A percentile compares a stretch with the other conserved stretches of the same genome.
Evolutionary conservation across 192 early-diverging fungal species (phyloP).

Genomic region (Obelidium mucronatum): DNA sequence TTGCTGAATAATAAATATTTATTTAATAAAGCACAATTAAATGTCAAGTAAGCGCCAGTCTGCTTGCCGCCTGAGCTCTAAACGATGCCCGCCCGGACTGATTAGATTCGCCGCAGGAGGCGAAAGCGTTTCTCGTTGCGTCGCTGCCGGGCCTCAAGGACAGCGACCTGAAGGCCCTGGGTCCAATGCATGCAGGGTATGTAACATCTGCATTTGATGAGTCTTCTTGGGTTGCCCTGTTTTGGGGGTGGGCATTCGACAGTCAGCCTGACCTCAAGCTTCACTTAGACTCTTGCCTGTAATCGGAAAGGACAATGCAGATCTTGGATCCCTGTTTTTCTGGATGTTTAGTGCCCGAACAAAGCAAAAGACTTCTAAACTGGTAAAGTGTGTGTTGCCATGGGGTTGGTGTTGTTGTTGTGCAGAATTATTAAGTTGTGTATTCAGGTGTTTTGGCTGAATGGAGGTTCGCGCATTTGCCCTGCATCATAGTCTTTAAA

Average conservation of each 20-base stretch:
- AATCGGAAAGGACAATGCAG: slow-evolving; percentile 11
- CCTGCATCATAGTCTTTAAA: not conserved
- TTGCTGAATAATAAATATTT: no score
- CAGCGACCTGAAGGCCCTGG: slow-evolving; percentile 26
- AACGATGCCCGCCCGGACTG: no score
- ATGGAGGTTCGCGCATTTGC: slow-evolving; percentile 73
- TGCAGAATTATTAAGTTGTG: not conserved
- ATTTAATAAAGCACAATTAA: no score
- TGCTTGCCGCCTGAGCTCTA: no score
- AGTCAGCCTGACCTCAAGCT: not conserved
- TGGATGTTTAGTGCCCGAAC: slow-evolving; percentile 44
- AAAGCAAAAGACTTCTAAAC: slow-evolving; percentile 16
- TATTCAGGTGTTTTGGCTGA: slow-evolving; percentile 63
- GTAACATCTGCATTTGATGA: not conserved
- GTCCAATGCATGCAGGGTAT: slow-evolving; percentile 55
- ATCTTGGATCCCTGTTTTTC: slow-evolving; percentile 47
- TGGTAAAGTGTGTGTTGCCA: not conserved
- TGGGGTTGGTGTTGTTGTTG: not conserved
- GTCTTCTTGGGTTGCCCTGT: no score
- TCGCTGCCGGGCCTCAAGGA: slow-evolving; percentile 40
- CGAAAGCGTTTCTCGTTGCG: slow-evolving; percentile 35
- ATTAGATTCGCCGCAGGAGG: not conserved
- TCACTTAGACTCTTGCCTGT: slow-evolving; percentile 20
- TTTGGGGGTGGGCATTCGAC: no score
- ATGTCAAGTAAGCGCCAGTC: no score